phyloP scores from a whole-genome alignment of 1,284 basidiomycete genomes.

The Ganoderma meredithae region DNA sequence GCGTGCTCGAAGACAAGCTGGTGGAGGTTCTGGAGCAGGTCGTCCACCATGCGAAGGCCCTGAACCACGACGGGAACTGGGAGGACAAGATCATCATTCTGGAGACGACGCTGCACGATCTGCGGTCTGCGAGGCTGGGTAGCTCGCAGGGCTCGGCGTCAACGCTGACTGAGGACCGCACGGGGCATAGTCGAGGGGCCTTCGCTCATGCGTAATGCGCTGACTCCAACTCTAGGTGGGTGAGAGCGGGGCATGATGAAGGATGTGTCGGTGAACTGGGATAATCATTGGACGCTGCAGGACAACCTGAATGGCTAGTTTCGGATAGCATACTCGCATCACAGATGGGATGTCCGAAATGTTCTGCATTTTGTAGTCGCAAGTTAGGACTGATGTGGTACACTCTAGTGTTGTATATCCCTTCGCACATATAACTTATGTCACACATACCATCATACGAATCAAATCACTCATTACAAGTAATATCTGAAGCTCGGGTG shows the following conservation, averaged over 20 bases:
- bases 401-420: background rate
- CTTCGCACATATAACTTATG: no score
- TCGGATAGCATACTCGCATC: background rate
- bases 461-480: constrained; percentile 11
- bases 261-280: background rate
- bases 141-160: background rate
- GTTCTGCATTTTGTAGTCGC: background rate
- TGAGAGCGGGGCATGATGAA: background rate
- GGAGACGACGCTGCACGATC: constrained; percentile 21
- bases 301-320: background rate
- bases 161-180: constrained; percentile 8
- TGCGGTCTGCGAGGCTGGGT: constrained; percentile 11
- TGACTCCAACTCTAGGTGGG: background rate
- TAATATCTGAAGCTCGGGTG: constrained; percentile 43
- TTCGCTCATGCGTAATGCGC: constrained; percentile 21
- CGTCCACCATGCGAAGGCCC: constrained; percentile 17
- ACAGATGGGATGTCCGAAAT: background rate
- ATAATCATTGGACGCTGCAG: background rate
- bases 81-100: constrained; percentile 31
- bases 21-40: constrained; percentile 25
- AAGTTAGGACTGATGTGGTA: background rate
- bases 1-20: constrained; percentile 19
- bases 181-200: constrained; percentile 4
- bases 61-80: constrained; percentile 28
- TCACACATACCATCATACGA: no score